Base-by-base conservation (phyloP, 805 yeast species). In the Barnettozyma californica region DNA sequence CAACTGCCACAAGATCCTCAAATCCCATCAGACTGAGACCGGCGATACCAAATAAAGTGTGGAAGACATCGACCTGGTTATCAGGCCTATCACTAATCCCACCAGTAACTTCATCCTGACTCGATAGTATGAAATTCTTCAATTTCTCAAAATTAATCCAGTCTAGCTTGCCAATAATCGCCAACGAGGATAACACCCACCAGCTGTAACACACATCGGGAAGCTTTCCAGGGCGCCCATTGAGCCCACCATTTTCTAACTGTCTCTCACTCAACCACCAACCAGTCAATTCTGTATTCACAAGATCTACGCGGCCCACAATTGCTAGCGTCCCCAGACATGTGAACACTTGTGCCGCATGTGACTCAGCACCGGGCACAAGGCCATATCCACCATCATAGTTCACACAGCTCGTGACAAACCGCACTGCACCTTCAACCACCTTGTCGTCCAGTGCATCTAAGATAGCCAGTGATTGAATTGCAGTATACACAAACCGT, bases 201-300 rank as follows among this genome's bases (percentile, higher is more conserved):
- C 97, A 94, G 57, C 94, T 83, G 64, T 94, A 94, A 63, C 99
- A 94, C n/a, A 88, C 96, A 66, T 94, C 99, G 0, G 98, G 96
- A 18, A 89, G 68, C 63, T 94, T 94, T 50, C 94, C 96, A 0
- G 98, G 97, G 44, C 99, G 76, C 1, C 99, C 99, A 62, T 94
- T 94, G 47, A 94, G 73, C 0, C 99, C 99, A 6, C 99, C 99
- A 26, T 76, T 76, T 16, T 69, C 70, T 9, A 88, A 77, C 65
- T 94, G 99, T 50, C 99, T 71, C 62, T 94, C 98, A 58, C 92
- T 77, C 18, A 94, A 71, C 98, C 99, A 94, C 79, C 86, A 80
- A 3, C 83, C 81, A 11, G 87, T 70, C 42, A 76, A 64, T 25
- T 78, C 78, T 4, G 64, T 66, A 41, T 72, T 65, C 2, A 64